Evolutionary conservation across 192 early-diverging fungal genomes (phyloP).

Genomic region (Martensiomyces pterosporus): DNA sequence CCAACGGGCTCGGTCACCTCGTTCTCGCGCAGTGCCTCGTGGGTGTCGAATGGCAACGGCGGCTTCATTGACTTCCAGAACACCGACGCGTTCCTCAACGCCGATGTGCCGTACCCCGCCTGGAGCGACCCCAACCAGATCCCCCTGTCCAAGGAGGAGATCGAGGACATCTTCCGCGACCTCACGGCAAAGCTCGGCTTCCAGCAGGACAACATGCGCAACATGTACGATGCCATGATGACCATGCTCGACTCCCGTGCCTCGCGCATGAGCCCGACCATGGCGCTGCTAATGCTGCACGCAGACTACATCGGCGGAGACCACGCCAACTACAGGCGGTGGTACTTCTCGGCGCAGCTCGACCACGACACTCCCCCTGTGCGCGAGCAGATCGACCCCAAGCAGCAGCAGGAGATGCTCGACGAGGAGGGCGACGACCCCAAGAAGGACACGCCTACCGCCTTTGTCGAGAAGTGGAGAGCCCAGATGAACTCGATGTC

Average conservation of each 20-base stretch:
- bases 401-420: slow-evolving; percentile 46
- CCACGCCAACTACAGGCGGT: slow-evolving; percentile 76
- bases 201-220: slow-evolving; percentile 70
- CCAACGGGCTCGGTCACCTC: slow-evolving; percentile 55
- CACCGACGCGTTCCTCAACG: slow-evolving; percentile 43
- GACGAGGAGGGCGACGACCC: slow-evolving; percentile 40
- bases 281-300: slow-evolving; percentile 69
- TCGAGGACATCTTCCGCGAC: slow-evolving; percentile 66
- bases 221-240: slow-evolving; percentile 73
- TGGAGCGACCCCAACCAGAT: slow-evolving; percentile 61
- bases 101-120: slow-evolving; percentile 50
- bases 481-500: slow-evolving; percentile 66
- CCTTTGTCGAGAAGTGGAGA: slow-evolving; percentile 64
- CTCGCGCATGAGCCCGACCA: slow-evolving; percentile 64
- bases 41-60: slow-evolving; percentile 52
- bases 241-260: slow-evolving; percentile 76
- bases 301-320: slow-evolving; percentile 79
- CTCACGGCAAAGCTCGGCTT: slow-evolving; percentile 71
- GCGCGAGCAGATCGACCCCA: slow-evolving; percentile 50
- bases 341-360: slow-evolving; percentile 75
- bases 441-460: slow-evolving; percentile 43
- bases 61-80: slow-evolving; percentile 53
- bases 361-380: slow-evolving; percentile 55
- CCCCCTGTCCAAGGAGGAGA: slow-evolving; percentile 62
- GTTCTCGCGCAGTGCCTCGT: slow-evolving; percentile 55